These are phyloP conservation scores for Aspergillus tubingensis DNA, from an alignment of 2,329 filamentous ascomycete genomes.

Conservation along the genomic window DNA sequence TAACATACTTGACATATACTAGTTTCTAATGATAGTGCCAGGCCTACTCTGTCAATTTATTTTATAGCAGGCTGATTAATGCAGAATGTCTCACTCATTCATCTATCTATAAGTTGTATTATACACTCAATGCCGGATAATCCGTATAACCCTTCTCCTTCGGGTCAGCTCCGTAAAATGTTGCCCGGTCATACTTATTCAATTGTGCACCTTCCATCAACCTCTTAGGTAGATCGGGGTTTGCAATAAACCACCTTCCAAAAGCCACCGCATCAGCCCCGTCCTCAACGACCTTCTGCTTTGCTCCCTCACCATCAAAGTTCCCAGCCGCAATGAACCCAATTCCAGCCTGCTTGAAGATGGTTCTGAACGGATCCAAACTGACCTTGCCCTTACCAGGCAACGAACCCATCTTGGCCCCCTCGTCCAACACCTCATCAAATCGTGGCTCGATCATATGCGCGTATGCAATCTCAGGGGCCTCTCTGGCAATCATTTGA, in stretches of 20 bases:
- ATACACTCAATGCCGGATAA: conserved; percentile 27
- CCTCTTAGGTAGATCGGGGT: conserved; percentile 46
- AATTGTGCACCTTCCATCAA: conserved; percentile 39
- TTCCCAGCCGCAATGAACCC: conserved; percentile 37
- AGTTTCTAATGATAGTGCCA: no score
- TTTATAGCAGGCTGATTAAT: no score
- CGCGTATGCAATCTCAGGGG: conserved; percentile 36
- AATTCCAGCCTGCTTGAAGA: conserved; percentile 44
- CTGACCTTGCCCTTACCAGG: conserved; percentile 27
- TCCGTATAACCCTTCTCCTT: conserved; percentile 41
- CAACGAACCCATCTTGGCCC: conserved; percentile 47
- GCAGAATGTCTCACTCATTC: no score
- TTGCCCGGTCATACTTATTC: conserved; percentile 41
- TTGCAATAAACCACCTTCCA: conserved; percentile 47
- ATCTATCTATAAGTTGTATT: not conserved
- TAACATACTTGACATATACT: no score
- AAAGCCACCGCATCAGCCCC: conserved; percentile 35
- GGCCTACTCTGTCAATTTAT: no score
- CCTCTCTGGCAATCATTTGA: conserved; percentile 37
- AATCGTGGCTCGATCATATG: conserved; percentile 54
- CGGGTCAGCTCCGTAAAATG: conserved; percentile 43
- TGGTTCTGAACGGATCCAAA: conserved; percentile 45
- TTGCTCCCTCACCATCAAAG: conserved; percentile 27
- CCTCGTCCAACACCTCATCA: conserved; percentile 50
- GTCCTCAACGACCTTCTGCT: conserved; percentile 20